Conservation (phyloP, 2,329 filamentous ascomycete species). For the Boeremia lycopersici region DNA sequence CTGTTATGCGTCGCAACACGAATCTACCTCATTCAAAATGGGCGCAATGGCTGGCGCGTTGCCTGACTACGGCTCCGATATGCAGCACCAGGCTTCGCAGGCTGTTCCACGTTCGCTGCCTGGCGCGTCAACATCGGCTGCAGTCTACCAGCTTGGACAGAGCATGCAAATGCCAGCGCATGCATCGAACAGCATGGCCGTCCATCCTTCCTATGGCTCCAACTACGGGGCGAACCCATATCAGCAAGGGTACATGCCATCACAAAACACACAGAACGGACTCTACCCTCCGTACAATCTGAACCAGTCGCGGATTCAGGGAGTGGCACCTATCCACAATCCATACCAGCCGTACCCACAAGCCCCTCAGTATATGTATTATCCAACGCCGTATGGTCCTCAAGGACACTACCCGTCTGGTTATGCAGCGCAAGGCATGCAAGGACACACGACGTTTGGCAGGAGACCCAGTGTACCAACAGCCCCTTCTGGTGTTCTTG, state of each 20-base stretch:
- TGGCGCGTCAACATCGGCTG: constrained; percentile 47
- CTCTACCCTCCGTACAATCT: constrained; percentile 32
- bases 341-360: constrained; percentile 41
- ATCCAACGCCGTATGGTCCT: constrained; percentile 39
- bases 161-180: constrained; percentile 44
- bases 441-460: constrained; percentile 35
- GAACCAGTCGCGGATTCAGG: constrained; percentile 34
- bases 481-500: constrained; percentile 23
- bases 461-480: constrained; percentile 37
- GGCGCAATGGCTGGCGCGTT: constrained; percentile 44
- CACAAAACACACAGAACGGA: constrained; percentile 31
- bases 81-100: constrained; percentile 28
- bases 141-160: constrained; percentile 50
- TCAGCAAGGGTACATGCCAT: constrained; percentile 35
- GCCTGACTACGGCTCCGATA: constrained; percentile 42
- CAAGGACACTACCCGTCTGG: constrained; percentile 36
- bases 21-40: constrained; percentile 43
- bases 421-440: constrained; percentile 32
- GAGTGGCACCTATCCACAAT: constrained; percentile 29
- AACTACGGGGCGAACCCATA: constrained; percentile 37
- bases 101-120: constrained; percentile 42
- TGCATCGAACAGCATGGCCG: constrained; percentile 25
- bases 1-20: constrained; percentile 35
- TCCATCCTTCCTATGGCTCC: constrained; percentile 35
- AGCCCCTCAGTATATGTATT: constrained; percentile 44